Conservation (phyloP, 2,329 filamentous ascomycete genomes). For the Aspergillus bombycis region DNA sequence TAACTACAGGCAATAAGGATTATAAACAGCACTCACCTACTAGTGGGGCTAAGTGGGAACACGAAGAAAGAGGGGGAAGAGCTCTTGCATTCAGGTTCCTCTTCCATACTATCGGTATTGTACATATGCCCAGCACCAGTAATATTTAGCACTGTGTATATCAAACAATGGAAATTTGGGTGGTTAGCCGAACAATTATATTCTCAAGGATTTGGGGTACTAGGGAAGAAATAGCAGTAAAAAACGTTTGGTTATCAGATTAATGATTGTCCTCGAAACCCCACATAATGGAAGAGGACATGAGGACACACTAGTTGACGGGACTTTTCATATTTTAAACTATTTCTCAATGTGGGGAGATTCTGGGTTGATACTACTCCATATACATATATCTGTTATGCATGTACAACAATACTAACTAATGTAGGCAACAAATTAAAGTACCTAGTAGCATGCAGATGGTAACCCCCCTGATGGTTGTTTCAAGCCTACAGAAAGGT, state of each 20-base stretch:
- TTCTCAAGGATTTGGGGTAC: not conserved
- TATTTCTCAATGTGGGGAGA: not conserved
- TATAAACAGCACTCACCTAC: not conserved
- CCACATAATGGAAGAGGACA: not conserved
- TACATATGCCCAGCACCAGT: not conserved
- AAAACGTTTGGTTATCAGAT: not conserved
- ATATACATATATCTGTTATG: no score
- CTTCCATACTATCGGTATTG: not conserved
- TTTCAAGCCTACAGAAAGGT: no score
- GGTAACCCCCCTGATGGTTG: not conserved
- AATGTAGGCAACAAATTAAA: no score
- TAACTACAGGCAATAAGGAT: not conserved
- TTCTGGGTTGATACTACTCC: not conserved
- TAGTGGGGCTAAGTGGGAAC: constrained; percentile 7
- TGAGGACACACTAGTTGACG: not conserved
- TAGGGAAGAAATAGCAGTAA: not conserved
- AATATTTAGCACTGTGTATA: not conserved
- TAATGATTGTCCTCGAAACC: not conserved
- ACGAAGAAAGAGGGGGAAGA: not conserved
- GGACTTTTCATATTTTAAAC: not conserved
- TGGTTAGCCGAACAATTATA: not conserved
- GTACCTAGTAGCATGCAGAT: not conserved
- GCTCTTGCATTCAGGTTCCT: not conserved
- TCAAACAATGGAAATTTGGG: not conserved
- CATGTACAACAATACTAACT: no score